A percentile compares a stretch with the other conserved stretches of the same genome.
Conservation (phyloP, 208 protist genomes). For the Endotrypanum monterogeii region DNA sequence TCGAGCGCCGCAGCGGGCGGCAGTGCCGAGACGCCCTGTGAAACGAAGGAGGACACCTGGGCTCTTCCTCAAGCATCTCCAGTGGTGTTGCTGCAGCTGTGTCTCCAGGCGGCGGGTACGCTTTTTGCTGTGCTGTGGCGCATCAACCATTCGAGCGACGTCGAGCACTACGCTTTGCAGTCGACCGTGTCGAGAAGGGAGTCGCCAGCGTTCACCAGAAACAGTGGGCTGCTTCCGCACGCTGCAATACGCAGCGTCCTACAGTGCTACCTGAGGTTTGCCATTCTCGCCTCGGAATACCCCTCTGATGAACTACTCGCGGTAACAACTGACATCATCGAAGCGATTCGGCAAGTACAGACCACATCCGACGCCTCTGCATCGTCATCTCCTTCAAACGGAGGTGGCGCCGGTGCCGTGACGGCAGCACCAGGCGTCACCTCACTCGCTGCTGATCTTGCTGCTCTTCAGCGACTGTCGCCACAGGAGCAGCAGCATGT, state of each 20-base stretch:
- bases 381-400: not conserved
- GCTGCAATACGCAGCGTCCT: slow-evolving; percentile 73
- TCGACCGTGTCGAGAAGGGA: slow-evolving; percentile 33
- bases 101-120: slow-evolving; percentile 43
- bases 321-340: slow-evolving; percentile 60
- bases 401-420: not conserved
- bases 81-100: slow-evolving; percentile 50
- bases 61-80: slow-evolving; percentile 34
- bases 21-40: slow-evolving; percentile 1
- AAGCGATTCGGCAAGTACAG: slow-evolving; percentile 53
- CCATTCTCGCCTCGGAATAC: slow-evolving; percentile 38
- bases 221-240: slow-evolving; percentile 69
- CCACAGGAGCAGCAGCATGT: slow-evolving; percentile 87
- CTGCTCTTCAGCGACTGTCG: slow-evolving; percentile 51
- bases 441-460: slow-evolving; percentile 28
- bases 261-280: slow-evolving; percentile 77
- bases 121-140: slow-evolving; percentile 83
- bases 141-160: slow-evolving; percentile 63
- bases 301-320: slow-evolving; percentile 31
- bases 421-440: slow-evolving; percentile 4
- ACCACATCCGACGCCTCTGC: slow-evolving; percentile 20
- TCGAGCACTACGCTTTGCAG: slow-evolving; percentile 51
- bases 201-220: slow-evolving; percentile 32
- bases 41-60: slow-evolving; percentile 21
- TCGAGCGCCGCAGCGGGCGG: slow-evolving; percentile 7